Percentiles rank a stretch among this genome's conserved stretches.
Conservation (phyloP, 768 basidiomycete species). For the Filobasidium floriforme region DNA sequence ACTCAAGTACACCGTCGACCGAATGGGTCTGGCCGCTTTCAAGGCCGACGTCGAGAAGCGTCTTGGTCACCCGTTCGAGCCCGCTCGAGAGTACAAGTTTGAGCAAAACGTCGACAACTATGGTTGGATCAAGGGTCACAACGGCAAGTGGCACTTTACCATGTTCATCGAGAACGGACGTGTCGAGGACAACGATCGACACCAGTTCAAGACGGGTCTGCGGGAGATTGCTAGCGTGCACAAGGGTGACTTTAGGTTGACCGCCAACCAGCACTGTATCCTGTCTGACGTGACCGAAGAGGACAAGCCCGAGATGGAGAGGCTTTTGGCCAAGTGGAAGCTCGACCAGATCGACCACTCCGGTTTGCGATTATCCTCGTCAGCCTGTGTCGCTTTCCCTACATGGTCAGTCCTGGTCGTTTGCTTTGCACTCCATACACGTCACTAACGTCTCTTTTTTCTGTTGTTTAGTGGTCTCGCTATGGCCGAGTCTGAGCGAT, state of each 20-base stretch:
- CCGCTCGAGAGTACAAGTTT: constrained; percentile 70
- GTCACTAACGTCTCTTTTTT: background rate
- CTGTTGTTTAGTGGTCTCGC: constrained; percentile 51
- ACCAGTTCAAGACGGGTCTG: constrained; percentile 85
- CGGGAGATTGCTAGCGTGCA: constrained; percentile 87
- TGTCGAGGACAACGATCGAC: constrained; percentile 77
- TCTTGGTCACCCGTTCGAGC: constrained; percentile 67
- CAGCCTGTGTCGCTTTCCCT: constrained; percentile 95
- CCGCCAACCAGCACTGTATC: constrained; percentile 89
- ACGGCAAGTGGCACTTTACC: constrained; percentile 85
- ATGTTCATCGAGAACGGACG: constrained; percentile 97
- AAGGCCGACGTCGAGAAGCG: constrained; percentile 81
- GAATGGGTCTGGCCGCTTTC: constrained; percentile 81
- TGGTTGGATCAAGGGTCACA: constrained; percentile 81
- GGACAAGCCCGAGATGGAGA: constrained; percentile 70
- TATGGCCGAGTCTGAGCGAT: constrained; percentile 77
- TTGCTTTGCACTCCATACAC: background rate
- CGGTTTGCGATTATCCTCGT: constrained; percentile 75
- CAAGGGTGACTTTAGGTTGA: constrained; percentile 87
- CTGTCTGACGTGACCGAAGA: constrained; percentile 70
- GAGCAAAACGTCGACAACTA: constrained; percentile 86
- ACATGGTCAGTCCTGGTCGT: constrained; percentile 50
- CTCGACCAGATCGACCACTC: constrained; percentile 76
- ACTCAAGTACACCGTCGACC: constrained; percentile 93
- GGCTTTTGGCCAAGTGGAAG: constrained; percentile 71